Percentiles rank a stretch among this genome's conserved stretches.
These are phyloP conservation scores for Glaciozyma antarctica DNA, from an alignment of 768 basidiomycete genomes.

Conservation along the genomic window DNA sequence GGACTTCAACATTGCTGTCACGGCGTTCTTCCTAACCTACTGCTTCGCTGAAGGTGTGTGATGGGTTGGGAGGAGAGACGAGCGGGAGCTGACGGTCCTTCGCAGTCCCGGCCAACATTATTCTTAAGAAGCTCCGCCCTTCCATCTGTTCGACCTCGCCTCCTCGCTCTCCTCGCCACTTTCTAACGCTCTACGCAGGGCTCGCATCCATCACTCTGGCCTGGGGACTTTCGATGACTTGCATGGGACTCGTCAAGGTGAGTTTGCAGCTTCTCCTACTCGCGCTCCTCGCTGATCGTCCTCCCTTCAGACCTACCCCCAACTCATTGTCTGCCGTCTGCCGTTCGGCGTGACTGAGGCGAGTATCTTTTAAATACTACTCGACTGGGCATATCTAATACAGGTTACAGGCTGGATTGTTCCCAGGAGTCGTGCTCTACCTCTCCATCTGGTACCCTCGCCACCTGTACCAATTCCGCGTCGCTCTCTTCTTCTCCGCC, in stretches of 20 bases:
- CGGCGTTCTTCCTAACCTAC: not conserved
- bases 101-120: conserved; percentile 29
- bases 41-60: not conserved
- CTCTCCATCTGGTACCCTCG: not conserved
- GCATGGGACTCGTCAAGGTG: not conserved
- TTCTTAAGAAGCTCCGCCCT: conserved; percentile 17
- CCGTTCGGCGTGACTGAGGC: not conserved
- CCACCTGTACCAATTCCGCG: not conserved
- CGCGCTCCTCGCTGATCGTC: no score
- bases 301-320: not conserved
- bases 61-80: no score
- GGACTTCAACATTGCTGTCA: conserved; percentile 12
- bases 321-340: not conserved
- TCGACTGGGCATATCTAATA: no score
- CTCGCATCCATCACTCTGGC: conserved; percentile 18
- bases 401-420: no score
- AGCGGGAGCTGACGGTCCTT: no score
- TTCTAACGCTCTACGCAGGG: not conserved
- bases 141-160: not conserved
- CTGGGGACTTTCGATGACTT: conserved; percentile 12
- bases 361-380: no score
- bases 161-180: no score
- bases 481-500: conserved; percentile 1
- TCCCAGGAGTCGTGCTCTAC: not conserved
- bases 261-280: no score